Base-by-base conservation (phyloP, 2,329 filamentous ascomycete genomes). In the Hypocrella siamensis region DNA sequence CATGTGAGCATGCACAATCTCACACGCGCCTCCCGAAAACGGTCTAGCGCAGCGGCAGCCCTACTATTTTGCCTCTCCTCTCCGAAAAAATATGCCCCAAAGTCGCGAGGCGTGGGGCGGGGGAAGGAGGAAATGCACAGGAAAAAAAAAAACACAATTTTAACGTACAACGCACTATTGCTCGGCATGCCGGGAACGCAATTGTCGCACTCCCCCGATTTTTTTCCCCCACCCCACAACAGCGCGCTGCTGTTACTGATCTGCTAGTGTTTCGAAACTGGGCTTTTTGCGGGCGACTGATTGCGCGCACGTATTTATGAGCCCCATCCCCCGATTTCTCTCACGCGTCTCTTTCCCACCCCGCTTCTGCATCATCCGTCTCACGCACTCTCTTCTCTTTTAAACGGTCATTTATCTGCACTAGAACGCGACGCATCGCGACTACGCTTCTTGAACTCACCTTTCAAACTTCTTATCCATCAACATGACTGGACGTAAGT, bases 401-500 rank as follows among this genome's bases (percentile, higher is more conserved):
- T 22, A 12, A 22, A 7, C 7, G 12, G 8, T 28, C 27, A 18
- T 27, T n/a, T 7, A 44, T 44, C 29, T 28, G 36, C 36, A 31
- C 33, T 31, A 35, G 34, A 35, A 33, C 43, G 29, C 38, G 33
- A 39, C 21, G n/a, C 21, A 9, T 24, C 36, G 28, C 33, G 19
- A 29, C 36, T 26, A 21, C 17, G 18, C 21, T 8, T 26, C 17
- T 28, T 8, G 14, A 15, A 5, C 19, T 26, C 24, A 28, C 25
- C 24, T 31, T 19, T 19, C 42, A 43, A 17, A 24, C 19, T 33
- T 11, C 26, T 50, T 39, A 46, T 46, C 46, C 48, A 56, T 65
- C 69, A 75, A 59, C 40, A 79, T 78, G 73, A 77, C 73, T 75
- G 73, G 73, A 74, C 73, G 73, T 77, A 70, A 75, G 73, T 75